Conservation (phyloP, 805 yeast species). For the Allodekkera sacchari region DNA sequence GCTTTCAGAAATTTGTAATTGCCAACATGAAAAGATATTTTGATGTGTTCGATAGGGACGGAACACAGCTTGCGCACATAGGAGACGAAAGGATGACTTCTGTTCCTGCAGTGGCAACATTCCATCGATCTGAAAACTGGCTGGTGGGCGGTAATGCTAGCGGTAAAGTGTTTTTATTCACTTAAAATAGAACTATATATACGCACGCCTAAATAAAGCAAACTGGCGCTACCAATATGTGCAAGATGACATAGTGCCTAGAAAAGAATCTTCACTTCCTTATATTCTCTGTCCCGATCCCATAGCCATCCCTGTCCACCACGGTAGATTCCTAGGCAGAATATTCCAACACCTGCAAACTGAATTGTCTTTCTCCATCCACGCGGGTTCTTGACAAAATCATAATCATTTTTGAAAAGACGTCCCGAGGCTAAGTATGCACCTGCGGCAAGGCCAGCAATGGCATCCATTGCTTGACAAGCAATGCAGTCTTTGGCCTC, state of each 20-base stretch:
- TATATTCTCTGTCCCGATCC: slow-evolving; percentile 29
- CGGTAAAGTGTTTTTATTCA: slow-evolving; percentile 71
- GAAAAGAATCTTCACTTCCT: slow-evolving; percentile 10
- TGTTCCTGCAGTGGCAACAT: slow-evolving; percentile 81
- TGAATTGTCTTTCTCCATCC: slow-evolving; percentile 59
- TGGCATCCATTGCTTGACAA: slow-evolving; percentile 60
- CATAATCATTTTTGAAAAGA: slow-evolving; percentile 37
- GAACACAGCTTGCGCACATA: slow-evolving; percentile 72
- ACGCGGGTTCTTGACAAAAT: slow-evolving; percentile 32
- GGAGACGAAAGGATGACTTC: slow-evolving; percentile 57
- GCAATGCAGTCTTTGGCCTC: slow-evolving; percentile 53
- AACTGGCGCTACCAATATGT: not conserved
- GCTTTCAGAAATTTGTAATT: slow-evolving; percentile 75
- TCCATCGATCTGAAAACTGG: slow-evolving; percentile 89
- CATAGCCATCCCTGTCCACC: slow-evolving; percentile 57
- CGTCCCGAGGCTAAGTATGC: slow-evolving; percentile 49
- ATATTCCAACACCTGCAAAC: slow-evolving; percentile 43
- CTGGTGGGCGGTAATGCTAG: slow-evolving; percentile 90
- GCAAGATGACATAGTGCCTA: not conserved
- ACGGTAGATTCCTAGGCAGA: slow-evolving; percentile 52
- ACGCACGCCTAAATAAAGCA: too few species aligned
- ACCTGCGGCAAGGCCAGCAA: slow-evolving; percentile 54
- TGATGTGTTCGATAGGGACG: slow-evolving; percentile 73
- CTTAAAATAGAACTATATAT: slow-evolving; percentile 3
- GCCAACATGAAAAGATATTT: slow-evolving; percentile 88